phyloP scores from a whole-genome alignment of 2,329 filamentous ascomycete species.

The Penicillium sp. region DNA sequence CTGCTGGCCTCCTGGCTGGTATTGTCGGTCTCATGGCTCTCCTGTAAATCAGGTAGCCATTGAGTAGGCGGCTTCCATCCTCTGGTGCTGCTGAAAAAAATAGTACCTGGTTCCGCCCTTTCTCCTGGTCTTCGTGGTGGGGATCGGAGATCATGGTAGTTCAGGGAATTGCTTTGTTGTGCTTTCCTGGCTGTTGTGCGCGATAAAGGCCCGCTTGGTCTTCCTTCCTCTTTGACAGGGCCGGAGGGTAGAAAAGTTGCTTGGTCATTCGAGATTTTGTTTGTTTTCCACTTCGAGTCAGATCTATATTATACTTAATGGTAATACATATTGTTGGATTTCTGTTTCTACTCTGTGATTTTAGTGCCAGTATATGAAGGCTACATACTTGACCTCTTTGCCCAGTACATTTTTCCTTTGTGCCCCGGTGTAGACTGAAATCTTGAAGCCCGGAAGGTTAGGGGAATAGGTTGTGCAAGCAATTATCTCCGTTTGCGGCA shows the following conservation, averaged over 20 bases:
- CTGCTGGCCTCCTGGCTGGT: conserved; percentile 37
- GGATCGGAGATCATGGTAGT: conserved; percentile 7
- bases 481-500: background rate
- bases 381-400: background rate
- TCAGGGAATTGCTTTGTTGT: conserved; percentile 7
- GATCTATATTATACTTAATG: conserved; percentile 18
- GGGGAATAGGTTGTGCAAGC: background rate
- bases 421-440: background rate
- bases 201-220: conserved; percentile 14
- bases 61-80: background rate
- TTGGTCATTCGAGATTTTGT: conserved; percentile 23
- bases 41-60: conserved; percentile 30
- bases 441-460: background rate
- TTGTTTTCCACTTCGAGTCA: conserved; percentile 13
- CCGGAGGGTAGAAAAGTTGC: conserved; percentile 13
- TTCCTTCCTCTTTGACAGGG: conserved; percentile 4
- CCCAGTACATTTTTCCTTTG: background rate
- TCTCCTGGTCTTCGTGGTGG: conserved; percentile 18
- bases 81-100: background rate
- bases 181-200: conserved; percentile 5
- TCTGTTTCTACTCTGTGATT: background rate
- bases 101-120: conserved; percentile 3
- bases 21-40: conserved; percentile 39
- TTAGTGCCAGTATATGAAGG: background rate
- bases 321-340: conserved; percentile 17